Conservation (phyloP, 805 yeast species). For the Starmerella sirachaensis region DNA sequence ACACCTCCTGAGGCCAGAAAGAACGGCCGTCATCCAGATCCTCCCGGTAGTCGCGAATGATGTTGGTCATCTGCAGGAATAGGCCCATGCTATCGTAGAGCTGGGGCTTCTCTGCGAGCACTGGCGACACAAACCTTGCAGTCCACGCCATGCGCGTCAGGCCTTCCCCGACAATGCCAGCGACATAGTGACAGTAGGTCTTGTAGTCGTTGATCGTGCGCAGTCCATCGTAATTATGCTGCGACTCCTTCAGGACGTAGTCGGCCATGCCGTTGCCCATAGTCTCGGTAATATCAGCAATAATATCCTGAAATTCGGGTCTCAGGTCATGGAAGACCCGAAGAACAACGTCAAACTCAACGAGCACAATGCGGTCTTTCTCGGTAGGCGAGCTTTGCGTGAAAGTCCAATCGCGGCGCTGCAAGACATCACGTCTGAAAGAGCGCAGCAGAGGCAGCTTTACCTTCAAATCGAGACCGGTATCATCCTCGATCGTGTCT, state of each 20-base stretch:
- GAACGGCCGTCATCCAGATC: slow-evolving; percentile 85
- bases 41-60: slow-evolving; percentile 88
- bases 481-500: slow-evolving; percentile 94
- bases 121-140: slow-evolving; percentile 55
- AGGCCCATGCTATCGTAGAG: slow-evolving; percentile 83
- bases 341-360: slow-evolving; percentile 62
- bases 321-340: slow-evolving; percentile 60
- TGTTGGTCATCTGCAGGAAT: slow-evolving; percentile 89
- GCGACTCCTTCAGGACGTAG: slow-evolving; percentile 54
- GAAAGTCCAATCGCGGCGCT: slow-evolving; percentile 66
- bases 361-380: slow-evolving; percentile 67
- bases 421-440: slow-evolving; percentile 50
- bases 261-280: slow-evolving; percentile 99
- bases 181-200: slow-evolving; percentile 90
- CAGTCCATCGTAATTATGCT: slow-evolving; percentile 57
- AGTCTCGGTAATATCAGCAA: slow-evolving; percentile 60
- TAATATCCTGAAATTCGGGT: slow-evolving; percentile 64
- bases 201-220: slow-evolving; percentile 71
- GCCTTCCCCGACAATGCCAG: slow-evolving; percentile 97
- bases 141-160: slow-evolving; percentile 68
- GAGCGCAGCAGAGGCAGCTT: slow-evolving; percentile 64
- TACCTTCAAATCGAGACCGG: slow-evolving; percentile 59
- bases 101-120: slow-evolving; percentile 41
- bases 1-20: slow-evolving; percentile 91
- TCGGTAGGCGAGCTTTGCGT: slow-evolving; percentile 59